Conservation (phyloP, 1,284 basidiomycete species). For the Lentinus polychrous region DNA sequence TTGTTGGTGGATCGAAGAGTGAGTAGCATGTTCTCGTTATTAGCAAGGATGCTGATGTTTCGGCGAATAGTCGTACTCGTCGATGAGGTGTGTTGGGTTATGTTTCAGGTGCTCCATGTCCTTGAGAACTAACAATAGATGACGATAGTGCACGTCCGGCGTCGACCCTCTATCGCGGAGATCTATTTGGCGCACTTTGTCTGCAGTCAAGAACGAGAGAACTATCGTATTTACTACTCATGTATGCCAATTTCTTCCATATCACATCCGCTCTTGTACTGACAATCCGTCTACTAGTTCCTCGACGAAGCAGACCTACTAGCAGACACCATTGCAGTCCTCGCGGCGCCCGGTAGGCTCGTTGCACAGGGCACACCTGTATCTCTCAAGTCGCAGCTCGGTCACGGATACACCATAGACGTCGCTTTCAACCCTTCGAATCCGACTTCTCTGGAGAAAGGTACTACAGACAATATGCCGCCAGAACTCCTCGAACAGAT, state of each 20-base stretch:
- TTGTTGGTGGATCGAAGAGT: constrained; percentile 71
- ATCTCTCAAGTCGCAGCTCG: constrained; percentile 61
- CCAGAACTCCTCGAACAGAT: constrained; percentile 38
- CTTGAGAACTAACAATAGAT: background rate
- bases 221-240: constrained; percentile 69
- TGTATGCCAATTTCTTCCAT: constrained; percentile 27
- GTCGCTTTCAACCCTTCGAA: constrained; percentile 34
- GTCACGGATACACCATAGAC: constrained; percentile 64
- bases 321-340: constrained; percentile 69
- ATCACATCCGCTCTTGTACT: constrained; percentile 2
- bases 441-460: constrained; percentile 7
- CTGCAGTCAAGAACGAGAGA: constrained; percentile 55
- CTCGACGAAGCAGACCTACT: constrained; percentile 78
- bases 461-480: no score
- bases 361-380: constrained; percentile 72
- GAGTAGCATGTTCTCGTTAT: constrained; percentile 15
- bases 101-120: background rate
- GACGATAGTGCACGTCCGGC: constrained; percentile 64
- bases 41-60: constrained; percentile 5
- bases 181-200: constrained; percentile 71
- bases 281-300: constrained; percentile 38
- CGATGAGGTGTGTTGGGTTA: constrained; percentile 40
- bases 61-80: constrained; percentile 54
- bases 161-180: constrained; percentile 75
- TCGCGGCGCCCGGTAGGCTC: constrained; percentile 70